Evolutionary conservation across 75 land plant genomes (phyloP).

Genomic region (Selaginella moellendorffii): DNA sequence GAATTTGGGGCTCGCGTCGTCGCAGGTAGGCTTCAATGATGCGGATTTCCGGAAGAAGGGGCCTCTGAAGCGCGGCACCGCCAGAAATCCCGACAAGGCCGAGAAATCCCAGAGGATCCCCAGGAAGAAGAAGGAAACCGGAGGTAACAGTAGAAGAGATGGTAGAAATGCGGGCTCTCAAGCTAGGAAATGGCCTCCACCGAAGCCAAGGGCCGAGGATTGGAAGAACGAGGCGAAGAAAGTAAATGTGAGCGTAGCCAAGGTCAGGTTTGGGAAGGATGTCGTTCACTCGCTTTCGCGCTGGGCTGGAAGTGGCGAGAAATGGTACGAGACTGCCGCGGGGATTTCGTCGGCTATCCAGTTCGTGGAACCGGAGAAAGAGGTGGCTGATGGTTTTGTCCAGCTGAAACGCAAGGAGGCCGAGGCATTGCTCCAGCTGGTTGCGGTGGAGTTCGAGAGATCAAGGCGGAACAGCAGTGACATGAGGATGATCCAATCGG

Average conservation of each 20-base stretch:
- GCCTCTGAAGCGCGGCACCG: constrained; percentile 15
- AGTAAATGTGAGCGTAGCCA: not conserved
- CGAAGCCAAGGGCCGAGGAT: not conserved
- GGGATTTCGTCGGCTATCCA: not conserved
- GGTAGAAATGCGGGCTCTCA: not conserved
- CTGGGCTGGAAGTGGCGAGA: not conserved
- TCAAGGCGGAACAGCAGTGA: constrained; percentile 46
- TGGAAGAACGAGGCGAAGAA: not conserved
- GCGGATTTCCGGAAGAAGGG: constrained; percentile 65
- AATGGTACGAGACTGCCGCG: constrained; percentile 3
- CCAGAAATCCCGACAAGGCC: constrained; percentile 9
- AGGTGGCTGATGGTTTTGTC: not conserved
- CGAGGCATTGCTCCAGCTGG: constrained; percentile 58
- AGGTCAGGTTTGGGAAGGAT: not conserved
- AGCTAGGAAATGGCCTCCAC: constrained; percentile 1
- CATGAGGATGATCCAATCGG: constrained; percentile 46
- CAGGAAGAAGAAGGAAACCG: constrained; percentile 6
- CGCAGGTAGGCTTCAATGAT: constrained; percentile 57
- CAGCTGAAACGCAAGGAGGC: constrained; percentile 37
- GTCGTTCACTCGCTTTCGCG: not conserved
- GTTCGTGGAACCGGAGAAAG: not conserved
- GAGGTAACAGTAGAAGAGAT: not conserved
- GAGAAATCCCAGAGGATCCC: constrained; percentile 9
- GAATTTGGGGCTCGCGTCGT: constrained; percentile 49
- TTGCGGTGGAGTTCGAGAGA: constrained; percentile 42